Base-by-base conservation (phyloP, 371 early-diverging fungal species). In the Apophysomyces variabilis region DNA sequence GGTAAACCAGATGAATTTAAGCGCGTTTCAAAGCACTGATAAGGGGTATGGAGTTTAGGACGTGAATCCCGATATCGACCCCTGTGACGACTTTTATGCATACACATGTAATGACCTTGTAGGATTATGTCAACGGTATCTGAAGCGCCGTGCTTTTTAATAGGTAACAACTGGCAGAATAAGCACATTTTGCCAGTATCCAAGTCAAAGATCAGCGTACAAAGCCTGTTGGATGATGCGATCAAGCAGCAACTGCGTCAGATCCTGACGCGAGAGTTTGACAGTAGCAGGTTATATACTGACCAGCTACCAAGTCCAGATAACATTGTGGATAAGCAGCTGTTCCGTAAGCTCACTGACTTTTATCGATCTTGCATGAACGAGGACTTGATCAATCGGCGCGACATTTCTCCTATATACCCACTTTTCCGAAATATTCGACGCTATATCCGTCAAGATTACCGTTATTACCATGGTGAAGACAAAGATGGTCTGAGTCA, bases 361-460 rank as follows among this genome's bases (percentile, higher is more conserved):
- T 76, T 89, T 8, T 87, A 85, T 64, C 45, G 56, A 38, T 71
- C 86, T 11, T 88, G 88, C 64, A 80, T 88, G 83, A 74, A 88
- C 13, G 80, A 80, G 61, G 76, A 78, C 16, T 62, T 57, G 16
- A 83, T 83, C 43, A 67, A 68, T 18, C 46, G 66, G 32, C 41
- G 58, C 11, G 79, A 79, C 8, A 74, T 78, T 1, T 50, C 65
- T 11, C 81, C 83, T 3, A 60, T 88, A 3, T 68, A 74, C 21
- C 72, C 75, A n/a, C 45, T 82, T 7, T 66, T 85, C 16, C 67
- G 74, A 21, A 56, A 45, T 9, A 72, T 89, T 32, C 65, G 72
- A 59, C 47, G 46, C 18, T 64, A 64, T 70, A 14, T 72, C 12
- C 67, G 72, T 1, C 45, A 64, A 14, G 39, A 35, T 41, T 61